These are phyloP conservation scores for Dactylellina drechsleri DNA, from an alignment of 2,329 filamentous ascomycete species.

Conservation along the genomic window DNA sequence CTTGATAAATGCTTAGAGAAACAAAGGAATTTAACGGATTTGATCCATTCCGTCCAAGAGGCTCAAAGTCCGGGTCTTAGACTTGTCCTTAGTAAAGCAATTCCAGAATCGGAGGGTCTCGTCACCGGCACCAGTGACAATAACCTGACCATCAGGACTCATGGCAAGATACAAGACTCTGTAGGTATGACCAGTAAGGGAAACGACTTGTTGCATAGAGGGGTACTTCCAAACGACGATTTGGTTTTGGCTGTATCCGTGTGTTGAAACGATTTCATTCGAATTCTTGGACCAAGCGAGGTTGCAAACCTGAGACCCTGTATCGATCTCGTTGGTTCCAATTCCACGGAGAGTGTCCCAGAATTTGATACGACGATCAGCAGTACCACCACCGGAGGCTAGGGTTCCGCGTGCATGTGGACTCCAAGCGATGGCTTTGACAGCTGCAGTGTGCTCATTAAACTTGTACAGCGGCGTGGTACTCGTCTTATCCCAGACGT, in stretches of 20 bases:
- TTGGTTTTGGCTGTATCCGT: conserved; percentile 97
- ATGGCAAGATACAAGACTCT: conserved; percentile 95
- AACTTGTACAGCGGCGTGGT: conserved; percentile 93
- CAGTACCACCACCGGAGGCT: conserved; percentile 95
- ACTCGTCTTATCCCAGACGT: conserved; percentile 98
- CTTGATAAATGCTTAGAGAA: conserved; percentile 17
- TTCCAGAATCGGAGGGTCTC: conserved; percentile 98
- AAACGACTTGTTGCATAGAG: conserved; percentile 95
- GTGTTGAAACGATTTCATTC: conserved; percentile 95
- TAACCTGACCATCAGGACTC: conserved; percentile 92
- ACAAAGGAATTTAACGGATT: conserved; percentile 56
- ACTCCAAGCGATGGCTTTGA: conserved; percentile 98
- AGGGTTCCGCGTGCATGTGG: conserved; percentile 93
- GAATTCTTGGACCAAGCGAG: conserved; percentile 97
- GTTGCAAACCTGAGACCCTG: conserved; percentile 98
- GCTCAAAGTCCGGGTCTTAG: conserved; percentile 70
- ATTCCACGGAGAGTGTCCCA: conserved; percentile 91
- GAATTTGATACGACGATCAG: conserved; percentile 95
- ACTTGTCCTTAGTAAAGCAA: conserved; percentile 77
- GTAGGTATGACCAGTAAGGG: conserved; percentile 94
- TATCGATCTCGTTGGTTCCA: conserved; percentile 87
- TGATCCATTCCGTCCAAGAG: conserved; percentile 60
- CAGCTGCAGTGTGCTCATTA: conserved; percentile 91
- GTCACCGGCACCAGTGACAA: conserved; percentile 95
- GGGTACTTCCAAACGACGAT: conserved; percentile 99